Base-by-base conservation (phyloP, 176 grass and related monocot genomes). In the Avena atlantica region DNA sequence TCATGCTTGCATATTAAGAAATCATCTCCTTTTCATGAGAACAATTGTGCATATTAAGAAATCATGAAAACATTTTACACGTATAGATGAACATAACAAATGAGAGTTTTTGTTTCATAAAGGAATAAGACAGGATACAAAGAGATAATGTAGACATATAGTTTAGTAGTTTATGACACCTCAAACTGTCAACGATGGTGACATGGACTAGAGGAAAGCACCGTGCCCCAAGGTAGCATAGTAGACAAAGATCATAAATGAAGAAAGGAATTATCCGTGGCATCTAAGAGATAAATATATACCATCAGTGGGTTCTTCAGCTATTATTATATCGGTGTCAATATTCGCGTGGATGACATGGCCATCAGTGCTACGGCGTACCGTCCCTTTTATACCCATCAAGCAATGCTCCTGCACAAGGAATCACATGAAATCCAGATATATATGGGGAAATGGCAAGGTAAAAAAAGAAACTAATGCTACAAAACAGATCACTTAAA, bases 381-480 rank as follows among this genome's bases (percentile, higher is more conserved):
- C 97, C 14, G 97, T 98, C 81, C 97, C 97, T 91, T 96, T 98
- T 91, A 98, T 98, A 79, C 97, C 97, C 97, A 98, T 98, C 87
- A 98, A 93, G 61, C 97, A 96, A 86, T 98, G 97, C 80, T 98
- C 97, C 97, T 98, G 74, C n/a, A 78, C 72, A 86, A 83, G 25
- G n/a, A 85, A 87, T 89, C 85, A 85, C 45, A 79, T 71, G 42
- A 77, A 48, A 79, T 49, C 15, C n/a, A 87, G 15, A 58, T 19
- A 79, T 4, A 74, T 2, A 4, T 42, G 24, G 23, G 29, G 31
- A 25, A 59, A 51, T 21, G 40, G 69, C 8, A 64, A 24, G 16
- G 29, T 67, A 81, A 61, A 85, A 29, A 74, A 37, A 21, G 4
- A 57, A 63, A 27, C 34, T 27, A 73, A 40, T 27, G 57, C 53